phyloP scores from a whole-genome alignment of 2,329 filamentous ascomycete species.

The Tympanopsis confertula region DNA sequence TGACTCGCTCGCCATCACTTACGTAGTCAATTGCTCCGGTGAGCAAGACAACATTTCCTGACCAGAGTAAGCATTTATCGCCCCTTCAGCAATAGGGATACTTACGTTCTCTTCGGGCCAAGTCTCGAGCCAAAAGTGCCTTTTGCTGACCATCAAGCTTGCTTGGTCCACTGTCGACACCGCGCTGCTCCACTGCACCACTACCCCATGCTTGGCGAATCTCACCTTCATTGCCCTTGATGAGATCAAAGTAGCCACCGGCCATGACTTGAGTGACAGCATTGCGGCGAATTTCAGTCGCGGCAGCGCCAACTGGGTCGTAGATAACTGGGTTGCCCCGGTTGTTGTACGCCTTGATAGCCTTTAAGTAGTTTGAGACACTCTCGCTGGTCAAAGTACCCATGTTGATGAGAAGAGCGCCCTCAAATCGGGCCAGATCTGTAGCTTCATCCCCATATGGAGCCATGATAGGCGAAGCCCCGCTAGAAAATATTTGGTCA shows the following conservation, averaged over 20 bases:
- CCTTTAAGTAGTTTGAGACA: conserved; percentile 38
- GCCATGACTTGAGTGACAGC: conserved; percentile 40
- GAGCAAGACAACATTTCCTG: conserved; percentile 43
- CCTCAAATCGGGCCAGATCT: conserved; percentile 42
- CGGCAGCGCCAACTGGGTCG: conserved; percentile 52
- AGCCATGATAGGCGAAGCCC: conserved; percentile 55
- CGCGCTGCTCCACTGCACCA: conserved; percentile 36
- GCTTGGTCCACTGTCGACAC: conserved; percentile 45
- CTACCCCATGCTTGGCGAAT: conserved; percentile 44
- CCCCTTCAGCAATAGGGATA: background rate
- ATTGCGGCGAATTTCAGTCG: conserved; percentile 38
- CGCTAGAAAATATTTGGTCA: conserved; percentile 13
- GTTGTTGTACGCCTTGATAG: conserved; percentile 46
- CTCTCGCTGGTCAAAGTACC: conserved; percentile 48
- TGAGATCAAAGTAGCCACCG: conserved; percentile 49
- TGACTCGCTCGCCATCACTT: conserved; percentile 41
- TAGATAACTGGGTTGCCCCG: conserved; percentile 44
- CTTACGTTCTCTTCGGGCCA: conserved; percentile 38
- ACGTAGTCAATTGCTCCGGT: conserved; percentile 46
- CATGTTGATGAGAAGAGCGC: conserved; percentile 54
- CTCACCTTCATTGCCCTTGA: conserved; percentile 56
- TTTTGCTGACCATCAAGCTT: conserved; percentile 33
- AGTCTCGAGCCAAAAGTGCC: conserved; percentile 31
- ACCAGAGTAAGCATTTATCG: background rate
- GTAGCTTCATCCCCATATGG: conserved; percentile 47